Evolutionary conservation across 441 rosid genomes (phyloP).

Genomic region (Syzygium malaccense): DNA sequence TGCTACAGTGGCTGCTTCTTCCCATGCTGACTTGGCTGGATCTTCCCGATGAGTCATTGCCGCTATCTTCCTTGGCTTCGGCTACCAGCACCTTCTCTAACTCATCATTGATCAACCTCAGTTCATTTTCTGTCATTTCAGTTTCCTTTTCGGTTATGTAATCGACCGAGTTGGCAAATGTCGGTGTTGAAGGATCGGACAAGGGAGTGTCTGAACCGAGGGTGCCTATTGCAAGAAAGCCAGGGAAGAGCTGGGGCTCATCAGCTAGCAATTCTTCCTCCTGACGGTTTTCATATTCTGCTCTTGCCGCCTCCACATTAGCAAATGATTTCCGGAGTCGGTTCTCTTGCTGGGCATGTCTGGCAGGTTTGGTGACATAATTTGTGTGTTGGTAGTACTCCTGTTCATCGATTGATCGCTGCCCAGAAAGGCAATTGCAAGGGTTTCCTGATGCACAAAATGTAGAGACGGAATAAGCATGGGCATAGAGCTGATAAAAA

Average conservation of each 20-base stretch:
- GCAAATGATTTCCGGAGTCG: slow-evolving; percentile 45
- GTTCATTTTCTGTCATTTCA: slow-evolving; percentile 63
- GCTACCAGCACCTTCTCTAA: slow-evolving; percentile 65
- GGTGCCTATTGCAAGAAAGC: slow-evolving; percentile 78
- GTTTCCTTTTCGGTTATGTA: slow-evolving; percentile 65
- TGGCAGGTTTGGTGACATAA: slow-evolving; percentile 31
- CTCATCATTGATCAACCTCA: slow-evolving; percentile 68
- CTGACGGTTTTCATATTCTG: slow-evolving; percentile 31
- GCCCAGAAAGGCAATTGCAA: slow-evolving; percentile 53
- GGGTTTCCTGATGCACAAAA: slow-evolving; percentile 35
- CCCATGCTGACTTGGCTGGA: slow-evolving; percentile 66
- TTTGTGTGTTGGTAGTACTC: slow-evolving; percentile 34
- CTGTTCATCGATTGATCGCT: slow-evolving; percentile 53
- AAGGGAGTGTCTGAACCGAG: slow-evolving; percentile 51
- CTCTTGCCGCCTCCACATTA: slow-evolving; percentile 35
- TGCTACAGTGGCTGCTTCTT: slow-evolving; percentile 75
- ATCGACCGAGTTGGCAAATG: slow-evolving; percentile 55
- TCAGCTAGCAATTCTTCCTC: slow-evolving; percentile 46
- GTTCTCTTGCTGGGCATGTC: slow-evolving; percentile 32
- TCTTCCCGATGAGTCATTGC: slow-evolving; percentile 64
- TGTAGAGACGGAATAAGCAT: neutral
- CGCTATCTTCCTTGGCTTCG: slow-evolving; percentile 51
- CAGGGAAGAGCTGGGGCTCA: slow-evolving; percentile 62
- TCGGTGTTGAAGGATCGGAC: slow-evolving; percentile 57
- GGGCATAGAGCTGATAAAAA: neutral